Conservation (phyloP, 441 rosid species). For the Daphne laureola region DNA sequence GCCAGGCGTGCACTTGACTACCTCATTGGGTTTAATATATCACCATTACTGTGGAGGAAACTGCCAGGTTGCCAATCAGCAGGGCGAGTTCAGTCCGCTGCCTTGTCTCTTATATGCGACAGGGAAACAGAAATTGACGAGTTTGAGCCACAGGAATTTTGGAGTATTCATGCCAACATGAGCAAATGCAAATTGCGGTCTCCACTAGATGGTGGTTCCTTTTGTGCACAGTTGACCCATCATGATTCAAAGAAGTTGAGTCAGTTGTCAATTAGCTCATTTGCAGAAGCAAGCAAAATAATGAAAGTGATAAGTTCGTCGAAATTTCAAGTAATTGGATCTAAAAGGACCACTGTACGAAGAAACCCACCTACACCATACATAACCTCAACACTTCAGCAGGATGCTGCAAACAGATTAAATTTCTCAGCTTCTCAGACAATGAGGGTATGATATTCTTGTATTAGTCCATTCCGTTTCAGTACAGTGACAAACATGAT, state of each 20-base stretch:
- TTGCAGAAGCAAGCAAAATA: constrained; percentile 43
- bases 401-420: constrained; percentile 94
- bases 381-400: constrained; percentile 97
- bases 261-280: constrained; percentile 71
- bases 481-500: neutral
- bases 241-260: constrained; percentile 59
- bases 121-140: constrained; percentile 90
- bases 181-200: constrained; percentile 25
- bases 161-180: constrained; percentile 57
- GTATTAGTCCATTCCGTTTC: neutral
- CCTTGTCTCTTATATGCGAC: constrained; percentile 83
- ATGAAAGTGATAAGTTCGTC: constrained; percentile 45
- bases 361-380: constrained; percentile 93
- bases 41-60: constrained; percentile 95
- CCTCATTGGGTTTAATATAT: constrained; percentile 88
- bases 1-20: constrained; percentile 98
- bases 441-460: constrained; percentile 63
- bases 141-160: constrained; percentile 78
- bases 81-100: constrained; percentile 98
- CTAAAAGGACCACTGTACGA: constrained; percentile 44
- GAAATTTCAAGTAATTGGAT: constrained; percentile 47
- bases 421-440: constrained; percentile 65
- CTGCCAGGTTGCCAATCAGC: constrained; percentile 98
- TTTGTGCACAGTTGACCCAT: constrained; percentile 61
- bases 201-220: constrained; percentile 20